Evolutionary conservation across 352 stramenopile species (phyloP).

Genomic region (Pythium insidiosum): DNA sequence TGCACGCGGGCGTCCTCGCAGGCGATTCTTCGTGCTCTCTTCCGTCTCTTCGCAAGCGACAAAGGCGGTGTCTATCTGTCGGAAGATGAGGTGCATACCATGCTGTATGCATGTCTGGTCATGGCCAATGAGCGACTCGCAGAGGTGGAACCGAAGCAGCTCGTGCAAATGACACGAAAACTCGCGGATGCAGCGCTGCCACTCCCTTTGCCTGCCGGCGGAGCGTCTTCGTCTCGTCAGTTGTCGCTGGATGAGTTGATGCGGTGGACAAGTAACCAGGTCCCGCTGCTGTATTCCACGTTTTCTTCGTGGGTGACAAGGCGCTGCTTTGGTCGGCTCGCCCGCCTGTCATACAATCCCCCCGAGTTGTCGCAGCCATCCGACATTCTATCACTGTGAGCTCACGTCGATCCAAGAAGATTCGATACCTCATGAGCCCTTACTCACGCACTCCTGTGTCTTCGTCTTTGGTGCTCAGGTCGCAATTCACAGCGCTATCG

Average conservation of each 20-base stretch:
- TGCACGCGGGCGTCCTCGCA: slow-evolving; percentile 62
- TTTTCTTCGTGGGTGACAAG: slow-evolving; percentile 66
- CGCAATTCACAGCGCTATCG: slow-evolving; percentile 59
- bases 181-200: slow-evolving; percentile 37
- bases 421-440: no score
- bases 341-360: slow-evolving; percentile 37
- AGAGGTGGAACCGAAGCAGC: slow-evolving; percentile 18
- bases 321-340: slow-evolving; percentile 40
- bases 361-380: slow-evolving; percentile 50
- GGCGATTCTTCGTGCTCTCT: slow-evolving; percentile 39
- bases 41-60: slow-evolving; percentile 39
- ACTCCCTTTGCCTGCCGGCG: slow-evolving; percentile 4
- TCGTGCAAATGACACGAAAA: slow-evolving; percentile 25
- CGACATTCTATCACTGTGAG: slow-evolving; percentile 62
- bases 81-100: slow-evolving; percentile 27
- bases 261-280: slow-evolving; percentile 45
- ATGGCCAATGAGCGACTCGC: slow-evolving; percentile 32
- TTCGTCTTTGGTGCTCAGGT: no score
- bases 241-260: slow-evolving; percentile 54
- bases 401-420: no score
- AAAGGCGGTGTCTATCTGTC: slow-evolving; percentile 19
- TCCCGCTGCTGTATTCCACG: slow-evolving; percentile 66
- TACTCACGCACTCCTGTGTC: no score
- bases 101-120: slow-evolving; percentile 39
- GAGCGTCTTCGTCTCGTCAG: slow-evolving; percentile 14